Percentiles rank a stretch among this genome's conserved stretches.
Evolutionary conservation across 2,329 filamentous ascomycete genomes (phyloP).

Genomic region (Colletotrichum musicola): DNA sequence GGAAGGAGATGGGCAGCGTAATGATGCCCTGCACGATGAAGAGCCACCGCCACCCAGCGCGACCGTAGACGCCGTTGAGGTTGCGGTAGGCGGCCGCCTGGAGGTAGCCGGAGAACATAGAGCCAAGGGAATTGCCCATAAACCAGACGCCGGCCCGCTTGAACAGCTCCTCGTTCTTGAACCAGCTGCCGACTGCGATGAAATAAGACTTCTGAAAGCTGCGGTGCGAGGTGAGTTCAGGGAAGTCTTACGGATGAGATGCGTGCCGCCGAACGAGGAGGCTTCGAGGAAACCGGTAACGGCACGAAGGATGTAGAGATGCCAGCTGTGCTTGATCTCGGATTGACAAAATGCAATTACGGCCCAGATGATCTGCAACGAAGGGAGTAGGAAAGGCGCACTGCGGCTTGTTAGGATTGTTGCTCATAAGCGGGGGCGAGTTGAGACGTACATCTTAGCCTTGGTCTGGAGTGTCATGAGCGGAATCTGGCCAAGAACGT

Average conservation of each 20-base stretch:
- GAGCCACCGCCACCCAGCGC: slow-evolving; percentile 54
- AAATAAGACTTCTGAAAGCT: slow-evolving; percentile 13
- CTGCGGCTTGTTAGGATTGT: slow-evolving; percentile 30
- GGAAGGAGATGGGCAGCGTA: slow-evolving; percentile 42
- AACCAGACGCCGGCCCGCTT: slow-evolving; percentile 64
- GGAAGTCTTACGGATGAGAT: slow-evolving; percentile 44
- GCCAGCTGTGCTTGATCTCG: slow-evolving; percentile 42
- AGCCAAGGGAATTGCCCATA: slow-evolving; percentile 63
- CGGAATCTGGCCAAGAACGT: slow-evolving; percentile 47
- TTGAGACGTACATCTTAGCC: slow-evolving; percentile 41
- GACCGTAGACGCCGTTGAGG: slow-evolving; percentile 61
- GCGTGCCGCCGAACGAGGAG: slow-evolving; percentile 45
- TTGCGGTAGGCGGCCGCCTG: slow-evolving; percentile 67
- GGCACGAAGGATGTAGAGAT: slow-evolving; percentile 43
- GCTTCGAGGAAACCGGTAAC: slow-evolving; percentile 42
- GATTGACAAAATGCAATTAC: slow-evolving; percentile 46
- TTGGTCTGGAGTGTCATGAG: slow-evolving; percentile 47
- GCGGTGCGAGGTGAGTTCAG: no score
- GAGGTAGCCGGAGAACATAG: slow-evolving; percentile 69
- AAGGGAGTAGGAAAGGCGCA: slow-evolving; percentile 43
- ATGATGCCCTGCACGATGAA: slow-evolving; percentile 54
- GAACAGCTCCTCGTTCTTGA: slow-evolving; percentile 54
- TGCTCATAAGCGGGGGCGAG: background rate
- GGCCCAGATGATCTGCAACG: slow-evolving; percentile 43
- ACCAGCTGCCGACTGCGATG: slow-evolving; percentile 58